Evolutionary conservation across 1,139 yeast genomes (phyloP).

Genomic region (Sugiyamaella grinbergsii): DNA sequence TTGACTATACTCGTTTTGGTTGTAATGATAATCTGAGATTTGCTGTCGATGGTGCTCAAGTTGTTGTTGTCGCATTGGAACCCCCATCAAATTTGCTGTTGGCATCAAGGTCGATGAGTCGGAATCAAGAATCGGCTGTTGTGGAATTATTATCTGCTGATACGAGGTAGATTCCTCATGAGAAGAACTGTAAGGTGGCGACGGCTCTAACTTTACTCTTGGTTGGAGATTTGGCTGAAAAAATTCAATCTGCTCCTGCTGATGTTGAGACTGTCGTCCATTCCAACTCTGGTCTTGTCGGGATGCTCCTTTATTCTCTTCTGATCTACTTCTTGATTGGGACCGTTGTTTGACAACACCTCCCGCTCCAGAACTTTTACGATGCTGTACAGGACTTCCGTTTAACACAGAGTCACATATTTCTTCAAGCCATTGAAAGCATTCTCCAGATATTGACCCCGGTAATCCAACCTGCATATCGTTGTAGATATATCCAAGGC

Average conservation of each 20-base stretch:
- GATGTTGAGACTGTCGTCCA: too few relatives aligned
- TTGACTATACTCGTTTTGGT: neutral
- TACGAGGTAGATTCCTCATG: constrained; percentile 3
- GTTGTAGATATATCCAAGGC: constrained; percentile 33
- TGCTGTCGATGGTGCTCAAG: constrained; percentile 1
- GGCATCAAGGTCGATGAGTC: constrained; percentile 2
- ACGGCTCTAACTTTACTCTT: constrained; percentile 5
- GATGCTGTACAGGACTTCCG: constrained; percentile 15
- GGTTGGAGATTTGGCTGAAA: neutral
- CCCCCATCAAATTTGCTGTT: constrained; percentile 11
- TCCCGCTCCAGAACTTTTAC: constrained; percentile 7
- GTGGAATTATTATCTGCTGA: constrained; percentile 12
- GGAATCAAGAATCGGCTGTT: constrained; percentile 12
- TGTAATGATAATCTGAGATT: neutral
- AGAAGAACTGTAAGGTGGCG: constrained; percentile 1
- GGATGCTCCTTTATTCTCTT: constrained; percentile 1
- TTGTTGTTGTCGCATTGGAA: constrained; percentile 7
- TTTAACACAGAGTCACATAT: constrained; percentile 33
- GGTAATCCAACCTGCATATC: constrained; percentile 36
- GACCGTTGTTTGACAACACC: constrained; percentile 9
- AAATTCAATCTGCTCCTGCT: neutral
- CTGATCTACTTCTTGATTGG: constrained; percentile 5
- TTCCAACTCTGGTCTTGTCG: neutral
- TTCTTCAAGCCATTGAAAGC: constrained; percentile 34
- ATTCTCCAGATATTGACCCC: constrained; percentile 32